Evolutionary conservation across 2,329 filamentous ascomycete genomes (phyloP), one percentile per base, ranked within the genome.

Genomic region (Pleomassaria siparia): DNA sequence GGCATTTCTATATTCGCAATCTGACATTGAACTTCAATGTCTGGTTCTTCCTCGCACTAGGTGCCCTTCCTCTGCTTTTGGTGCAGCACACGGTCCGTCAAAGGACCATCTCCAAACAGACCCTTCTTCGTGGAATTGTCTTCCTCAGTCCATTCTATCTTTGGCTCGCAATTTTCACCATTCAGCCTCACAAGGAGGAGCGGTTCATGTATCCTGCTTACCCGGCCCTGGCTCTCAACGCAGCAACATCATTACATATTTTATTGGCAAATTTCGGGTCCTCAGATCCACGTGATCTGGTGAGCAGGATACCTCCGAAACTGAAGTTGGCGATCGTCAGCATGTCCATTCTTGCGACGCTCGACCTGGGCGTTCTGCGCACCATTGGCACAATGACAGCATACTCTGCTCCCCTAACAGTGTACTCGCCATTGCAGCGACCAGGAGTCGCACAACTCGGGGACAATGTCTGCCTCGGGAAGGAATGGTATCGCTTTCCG

Each of bases 181-280:
- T 87, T 8, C 94, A 99, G 67, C 89, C 94, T 13, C 94, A 99
- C 74, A 99, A 99, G 65, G 94, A 99, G 69, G 94, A 99, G 72
- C 81, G 94, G 6, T 99, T 99, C 76, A 97, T 99, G 91, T 99
- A 96, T 63, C 94, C 94, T 0, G 88, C 84, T 2, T 99, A 99
- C 63, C 94, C 94, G 1, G 90, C 92, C 54, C 78, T 99, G 29
- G 87, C 88, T 0, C 78, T 99, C 28, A 96, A 96, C 62, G 91
- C 91, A 2, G 88, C 92, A 8, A 81, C 96, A 44, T 82, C 89
- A 3, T 75, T 95, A 28, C 91, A 97, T 68, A 87, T 95, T 48
- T 64, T 95, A 1, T 78, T 97, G 13, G 79, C 84, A 11, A 85
- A 86, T 29, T 73, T 96, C 40, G 90, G 91, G 15, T 85, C 84